These are phyloP conservation scores for Eucalyptus rudis DNA, from an alignment of 345 rosid genomes.

Conservation along the genomic window DNA sequence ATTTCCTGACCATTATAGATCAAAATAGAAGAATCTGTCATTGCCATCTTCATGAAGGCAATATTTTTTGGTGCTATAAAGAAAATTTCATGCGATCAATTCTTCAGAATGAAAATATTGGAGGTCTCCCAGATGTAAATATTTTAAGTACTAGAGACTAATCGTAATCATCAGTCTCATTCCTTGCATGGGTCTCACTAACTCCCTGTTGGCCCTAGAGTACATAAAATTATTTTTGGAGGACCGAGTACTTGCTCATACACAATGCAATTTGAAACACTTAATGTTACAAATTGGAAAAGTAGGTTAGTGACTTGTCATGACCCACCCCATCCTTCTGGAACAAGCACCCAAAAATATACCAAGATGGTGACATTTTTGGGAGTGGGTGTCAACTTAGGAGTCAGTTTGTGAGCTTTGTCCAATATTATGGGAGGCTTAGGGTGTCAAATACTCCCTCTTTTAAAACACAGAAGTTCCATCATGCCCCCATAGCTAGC, in stretches of 20 bases:
- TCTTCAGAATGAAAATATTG: not conserved
- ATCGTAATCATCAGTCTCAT: not conserved
- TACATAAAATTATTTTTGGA: not conserved
- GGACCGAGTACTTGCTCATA: not conserved
- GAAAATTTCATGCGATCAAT: not conserved
- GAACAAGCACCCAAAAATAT: no score
- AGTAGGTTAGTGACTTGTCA: not conserved
- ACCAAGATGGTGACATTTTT: no score
- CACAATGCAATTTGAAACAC: not conserved
- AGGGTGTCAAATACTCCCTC: no score
- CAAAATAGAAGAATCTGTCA: not conserved
- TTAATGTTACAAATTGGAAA: not conserved
- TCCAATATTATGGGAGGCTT: no score
- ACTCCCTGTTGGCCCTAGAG: not conserved
- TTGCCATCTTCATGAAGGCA: not conserved
- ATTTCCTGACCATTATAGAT: not conserved
- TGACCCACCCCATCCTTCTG: no score
- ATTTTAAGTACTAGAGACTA: not conserved
- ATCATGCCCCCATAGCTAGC: no score
- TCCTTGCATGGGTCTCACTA: not conserved
- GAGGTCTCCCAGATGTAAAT: not conserved
- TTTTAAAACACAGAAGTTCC: no score
- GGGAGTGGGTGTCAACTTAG: not conserved
- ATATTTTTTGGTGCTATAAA: not conserved
- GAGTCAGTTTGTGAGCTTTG: not conserved